Base-by-base conservation (phyloP, 1,284 basidiomycete species). In the Nidula niveotomentosa region DNA sequence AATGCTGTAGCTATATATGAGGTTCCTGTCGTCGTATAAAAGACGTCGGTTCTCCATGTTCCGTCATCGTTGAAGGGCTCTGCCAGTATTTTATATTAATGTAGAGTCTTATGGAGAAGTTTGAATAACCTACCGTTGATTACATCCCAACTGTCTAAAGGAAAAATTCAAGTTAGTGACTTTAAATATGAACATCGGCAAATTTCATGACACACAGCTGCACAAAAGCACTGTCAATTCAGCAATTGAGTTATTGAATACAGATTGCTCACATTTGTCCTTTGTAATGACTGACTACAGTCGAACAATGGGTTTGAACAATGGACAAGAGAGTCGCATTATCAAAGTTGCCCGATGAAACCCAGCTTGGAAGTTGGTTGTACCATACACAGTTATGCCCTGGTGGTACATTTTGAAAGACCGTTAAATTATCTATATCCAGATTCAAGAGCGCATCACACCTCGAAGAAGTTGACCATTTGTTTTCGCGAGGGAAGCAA, bases 21-120 rank as follows among this genome's bases (percentile, higher is more conserved):
- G 9, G 69, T 56, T 12, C 76, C 76, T 18, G 74, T 65, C 2
- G 68, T 71, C 35, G 65, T 67, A 58, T 66, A 74, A 63, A 77
- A 77, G 2, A 77, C 72, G 50, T 61, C 63, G 3, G 62, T 58
- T 13, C 80, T 73, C 65, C 73, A 79, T 3, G 78, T 81, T 7
- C 83, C 83, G 59, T 85, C 78, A 23, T 85, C 83, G 59, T 84
- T 83, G 67, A 85, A 78, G 2, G 81, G 77, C 60, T 86, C 75
- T 73, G 52, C 51, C 30, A 10, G 44, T 12, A 33, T 47, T 17
- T 2, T 5, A 33, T 35, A 33, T 49, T 49, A 30, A 12, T 41
- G 39, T 30, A 30, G 30, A 30, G 30, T 3, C 30, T 30, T 2
- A 5, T 30, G 30, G 30, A 30, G 30, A 47, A 13, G 53, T n/a